Conservation (phyloP, 192 early-diverging fungal genomes). For the Radiomyces spectabilis region DNA sequence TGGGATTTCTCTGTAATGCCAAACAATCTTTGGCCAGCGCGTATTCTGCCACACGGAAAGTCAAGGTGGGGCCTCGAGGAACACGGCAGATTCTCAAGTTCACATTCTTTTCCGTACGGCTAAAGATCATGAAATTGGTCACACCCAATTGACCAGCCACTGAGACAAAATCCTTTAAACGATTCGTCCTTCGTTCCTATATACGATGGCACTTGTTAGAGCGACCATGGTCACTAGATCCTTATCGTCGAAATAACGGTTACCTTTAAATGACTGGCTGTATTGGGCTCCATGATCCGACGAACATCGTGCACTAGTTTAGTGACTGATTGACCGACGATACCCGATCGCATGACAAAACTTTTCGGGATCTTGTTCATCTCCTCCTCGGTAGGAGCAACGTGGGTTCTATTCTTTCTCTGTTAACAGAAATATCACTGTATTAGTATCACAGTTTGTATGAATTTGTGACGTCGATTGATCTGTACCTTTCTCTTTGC, state of each 20-base stretch:
- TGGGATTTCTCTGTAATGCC: slow-evolving; percentile 67
- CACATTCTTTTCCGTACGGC: slow-evolving; percentile 68
- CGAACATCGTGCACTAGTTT: slow-evolving; percentile 80
- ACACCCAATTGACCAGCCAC: slow-evolving; percentile 82
- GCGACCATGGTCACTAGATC: no score
- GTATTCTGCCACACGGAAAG: slow-evolving; percentile 78
- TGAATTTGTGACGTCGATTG: no score
- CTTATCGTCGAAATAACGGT: background rate
- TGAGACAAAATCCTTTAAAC: slow-evolving; percentile 86
- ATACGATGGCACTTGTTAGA: background rate
- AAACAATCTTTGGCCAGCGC: slow-evolving; percentile 78
- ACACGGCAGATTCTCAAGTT: slow-evolving; percentile 83
- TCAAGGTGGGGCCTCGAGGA: slow-evolving; percentile 90
- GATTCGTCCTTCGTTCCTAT: slow-evolving; percentile 83
- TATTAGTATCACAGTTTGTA: no score
- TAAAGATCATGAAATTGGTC: slow-evolving; percentile 85
- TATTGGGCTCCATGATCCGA: slow-evolving; percentile 91
- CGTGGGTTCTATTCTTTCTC: slow-evolving; percentile 34
- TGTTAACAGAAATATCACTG: no score
- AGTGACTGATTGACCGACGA: slow-evolving; percentile 67
- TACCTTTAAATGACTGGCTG: slow-evolving; percentile 79
- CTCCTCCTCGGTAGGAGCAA: slow-evolving; percentile 34
- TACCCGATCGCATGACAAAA: slow-evolving; percentile 90
- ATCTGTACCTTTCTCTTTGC: no score
- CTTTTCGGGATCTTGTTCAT: slow-evolving; percentile 62